A percentile compares a stretch with the other conserved stretches of the same genome.
Evolutionary conservation across 352 stramenopile species (phyloP).

Genomic region (Globisporangium paddicum): DNA sequence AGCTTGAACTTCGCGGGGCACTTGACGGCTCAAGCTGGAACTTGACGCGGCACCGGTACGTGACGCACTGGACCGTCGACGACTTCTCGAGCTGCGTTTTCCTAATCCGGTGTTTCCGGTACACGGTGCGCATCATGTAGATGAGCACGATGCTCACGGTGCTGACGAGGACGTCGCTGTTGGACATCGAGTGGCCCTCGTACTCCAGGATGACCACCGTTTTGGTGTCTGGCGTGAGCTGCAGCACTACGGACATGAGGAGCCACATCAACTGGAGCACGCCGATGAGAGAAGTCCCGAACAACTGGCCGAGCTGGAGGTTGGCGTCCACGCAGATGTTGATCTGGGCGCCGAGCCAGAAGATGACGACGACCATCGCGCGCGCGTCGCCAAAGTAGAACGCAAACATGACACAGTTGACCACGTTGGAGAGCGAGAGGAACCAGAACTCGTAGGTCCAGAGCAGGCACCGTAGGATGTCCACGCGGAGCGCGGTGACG

Average conservation of each 20-base stretch:
- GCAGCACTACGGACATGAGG: not conserved
- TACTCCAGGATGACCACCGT: not conserved
- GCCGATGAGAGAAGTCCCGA: not conserved
- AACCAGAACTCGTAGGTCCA: conserved; percentile 40
- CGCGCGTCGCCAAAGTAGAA: conserved; percentile 1
- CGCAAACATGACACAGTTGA: conserved; percentile 4
- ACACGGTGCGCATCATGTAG: conserved; percentile 7
- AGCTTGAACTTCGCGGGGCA: too few species aligned
- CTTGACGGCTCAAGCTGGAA: conserved; percentile 1
- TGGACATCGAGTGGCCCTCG: not conserved
- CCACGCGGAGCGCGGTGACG: not conserved
- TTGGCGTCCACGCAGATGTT: conserved; percentile 8
- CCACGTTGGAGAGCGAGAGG: conserved; percentile 17
- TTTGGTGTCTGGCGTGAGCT: not conserved
- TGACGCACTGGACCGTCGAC: conserved; percentile 15
- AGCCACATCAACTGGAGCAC: not conserved
- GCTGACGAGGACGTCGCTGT: conserved; percentile 7
- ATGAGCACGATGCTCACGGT: conserved; percentile 7
- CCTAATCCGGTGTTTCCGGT: conserved; percentile 4
- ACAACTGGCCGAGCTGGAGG: not conserved
- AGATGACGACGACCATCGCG: not conserved
- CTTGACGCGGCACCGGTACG: conserved; percentile 15
- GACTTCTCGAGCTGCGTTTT: not conserved
- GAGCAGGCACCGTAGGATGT: conserved; percentile 20
- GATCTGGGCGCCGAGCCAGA: not conserved